phyloP scores from a whole-genome alignment of 2,329 filamentous ascomycete genomes.

The Verticillium nonalfalfae region DNA sequence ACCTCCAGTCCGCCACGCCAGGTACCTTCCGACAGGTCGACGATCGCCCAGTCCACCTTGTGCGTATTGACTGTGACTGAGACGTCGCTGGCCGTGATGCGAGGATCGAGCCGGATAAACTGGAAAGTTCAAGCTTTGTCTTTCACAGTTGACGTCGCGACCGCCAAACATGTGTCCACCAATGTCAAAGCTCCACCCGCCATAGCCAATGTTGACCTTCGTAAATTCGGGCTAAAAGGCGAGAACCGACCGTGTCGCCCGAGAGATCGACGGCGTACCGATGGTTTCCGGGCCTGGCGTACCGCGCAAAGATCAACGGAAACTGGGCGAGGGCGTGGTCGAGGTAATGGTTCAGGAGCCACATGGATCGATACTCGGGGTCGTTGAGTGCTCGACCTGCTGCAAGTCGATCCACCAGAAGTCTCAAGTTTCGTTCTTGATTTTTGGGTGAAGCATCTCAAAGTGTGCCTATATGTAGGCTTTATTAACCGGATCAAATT shows the following conservation, averaged over 20 bases:
- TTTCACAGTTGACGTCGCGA: neutral
- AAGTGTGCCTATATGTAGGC: conserved; percentile 54
- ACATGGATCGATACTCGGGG: conserved; percentile 57
- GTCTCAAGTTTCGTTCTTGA: conserved; percentile 51
- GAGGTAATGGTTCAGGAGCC: conserved; percentile 58
- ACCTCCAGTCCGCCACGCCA: neutral
- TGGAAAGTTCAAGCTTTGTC: conserved; percentile 2
- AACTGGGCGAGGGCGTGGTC: conserved; percentile 23
- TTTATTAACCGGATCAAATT: conserved; percentile 47
- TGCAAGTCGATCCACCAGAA: conserved; percentile 69
- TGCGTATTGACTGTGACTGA: conserved; percentile 1
- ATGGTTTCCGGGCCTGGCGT: conserved; percentile 56
- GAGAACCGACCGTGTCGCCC: conserved; percentile 51
- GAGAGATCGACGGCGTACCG: conserved; percentile 61
- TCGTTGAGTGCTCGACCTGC: conserved; percentile 47
- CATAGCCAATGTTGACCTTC: conserved; percentile 62
- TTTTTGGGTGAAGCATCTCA: conserved; percentile 45
- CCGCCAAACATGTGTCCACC: conserved; percentile 54
- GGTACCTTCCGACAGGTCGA: neutral
- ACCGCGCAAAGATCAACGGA: conserved; percentile 53
- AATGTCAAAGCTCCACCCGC: conserved; percentile 64
- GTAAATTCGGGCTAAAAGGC: conserved; percentile 61
- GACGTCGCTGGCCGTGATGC: neutral
- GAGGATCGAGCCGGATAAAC: neutral
- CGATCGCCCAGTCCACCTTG: conserved; percentile 4